Conservation (phyloP, 1,139 yeast species). For the Hansenula anomala region DNA sequence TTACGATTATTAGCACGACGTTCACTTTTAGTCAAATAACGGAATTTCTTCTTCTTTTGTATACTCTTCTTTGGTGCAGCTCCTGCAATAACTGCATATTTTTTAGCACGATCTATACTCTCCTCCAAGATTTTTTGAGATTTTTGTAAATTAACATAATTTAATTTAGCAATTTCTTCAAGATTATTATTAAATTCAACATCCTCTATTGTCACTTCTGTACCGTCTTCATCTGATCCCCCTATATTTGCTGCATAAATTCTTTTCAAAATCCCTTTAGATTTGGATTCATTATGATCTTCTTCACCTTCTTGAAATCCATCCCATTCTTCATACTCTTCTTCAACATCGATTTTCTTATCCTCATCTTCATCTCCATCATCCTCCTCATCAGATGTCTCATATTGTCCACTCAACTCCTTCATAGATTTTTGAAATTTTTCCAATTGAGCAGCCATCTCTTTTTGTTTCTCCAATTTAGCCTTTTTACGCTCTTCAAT, state of each 20-base stretch:
- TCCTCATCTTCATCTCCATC: constrained; percentile 30
- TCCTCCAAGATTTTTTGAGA: constrained; percentile 58
- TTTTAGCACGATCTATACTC: constrained; percentile 65
- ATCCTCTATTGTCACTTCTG: constrained; percentile 51
- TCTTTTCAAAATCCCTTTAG: constrained; percentile 33
- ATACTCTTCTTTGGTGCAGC: constrained; percentile 35
- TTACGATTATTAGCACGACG: constrained; percentile 65
- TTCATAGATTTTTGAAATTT: constrained; percentile 53
- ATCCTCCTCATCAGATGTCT: constrained; percentile 24
- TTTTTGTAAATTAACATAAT: constrained; percentile 57
- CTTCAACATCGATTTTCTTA: constrained; percentile 14
- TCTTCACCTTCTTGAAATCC: constrained; percentile 33
- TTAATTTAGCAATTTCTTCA: constrained; percentile 52
- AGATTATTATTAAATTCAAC: constrained; percentile 51
- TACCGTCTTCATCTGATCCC: constrained; percentile 36
- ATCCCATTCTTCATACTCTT: constrained; percentile 20
- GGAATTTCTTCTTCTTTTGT: constrained; percentile 64
- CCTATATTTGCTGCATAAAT: neutral
- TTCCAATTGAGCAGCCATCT: constrained; percentile 57
- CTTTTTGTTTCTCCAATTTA: constrained; percentile 65
- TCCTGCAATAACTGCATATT: constrained; percentile 54
- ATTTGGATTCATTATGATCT: constrained; percentile 23
- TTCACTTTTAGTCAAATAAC: constrained; percentile 78
- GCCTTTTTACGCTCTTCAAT: constrained; percentile 69
- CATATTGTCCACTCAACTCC: constrained; percentile 31